Evolutionary conservation across 1,284 basidiomycete species (phyloP).

Genomic region (Ceratobasidium theobromae): DNA sequence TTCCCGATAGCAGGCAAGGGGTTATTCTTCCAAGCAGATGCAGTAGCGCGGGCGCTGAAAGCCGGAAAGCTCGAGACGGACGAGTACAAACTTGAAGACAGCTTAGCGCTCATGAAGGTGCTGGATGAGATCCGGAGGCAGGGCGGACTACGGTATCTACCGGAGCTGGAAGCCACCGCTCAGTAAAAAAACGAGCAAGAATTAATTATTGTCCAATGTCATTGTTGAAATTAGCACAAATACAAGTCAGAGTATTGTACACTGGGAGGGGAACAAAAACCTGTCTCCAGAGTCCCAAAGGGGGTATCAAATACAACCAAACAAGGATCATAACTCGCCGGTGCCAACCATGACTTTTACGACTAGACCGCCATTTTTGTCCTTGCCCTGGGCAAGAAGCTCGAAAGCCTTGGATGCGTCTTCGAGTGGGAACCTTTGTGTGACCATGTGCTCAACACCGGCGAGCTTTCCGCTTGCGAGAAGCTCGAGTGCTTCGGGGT

Average conservation of each 20-base stretch:
- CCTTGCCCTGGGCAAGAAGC: slow-evolving; percentile 70
- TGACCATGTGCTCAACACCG: slow-evolving; percentile 74
- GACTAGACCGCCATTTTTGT: slow-evolving; percentile 75
- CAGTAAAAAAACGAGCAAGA: too few species aligned
- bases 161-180: neutral
- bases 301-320: slow-evolving; percentile 1
- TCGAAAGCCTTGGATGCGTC: slow-evolving; percentile 76
- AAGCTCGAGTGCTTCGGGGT: slow-evolving; percentile 78
- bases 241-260: slow-evolving; percentile 18
- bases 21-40: slow-evolving; percentile 42
- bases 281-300: slow-evolving; percentile 23
- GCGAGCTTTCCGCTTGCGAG: slow-evolving; percentile 62
- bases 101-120: slow-evolving; percentile 44
- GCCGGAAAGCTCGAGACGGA: slow-evolving; percentile 45
- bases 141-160: slow-evolving; percentile 15
- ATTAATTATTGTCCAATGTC: neutral
- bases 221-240: neutral
- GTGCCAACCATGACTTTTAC: slow-evolving; percentile 79
- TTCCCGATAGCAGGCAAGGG: slow-evolving; percentile 43
- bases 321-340: slow-evolving; percentile 15
- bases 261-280: neutral
- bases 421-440: slow-evolving; percentile 71
- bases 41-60: slow-evolving; percentile 48
- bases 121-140: slow-evolving; percentile 42
- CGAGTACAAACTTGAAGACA: slow-evolving; percentile 42